These are phyloP conservation scores for Alternaria sp. DNA, from an alignment of 2,329 filamentous ascomycete species.

Conservation along the genomic window DNA sequence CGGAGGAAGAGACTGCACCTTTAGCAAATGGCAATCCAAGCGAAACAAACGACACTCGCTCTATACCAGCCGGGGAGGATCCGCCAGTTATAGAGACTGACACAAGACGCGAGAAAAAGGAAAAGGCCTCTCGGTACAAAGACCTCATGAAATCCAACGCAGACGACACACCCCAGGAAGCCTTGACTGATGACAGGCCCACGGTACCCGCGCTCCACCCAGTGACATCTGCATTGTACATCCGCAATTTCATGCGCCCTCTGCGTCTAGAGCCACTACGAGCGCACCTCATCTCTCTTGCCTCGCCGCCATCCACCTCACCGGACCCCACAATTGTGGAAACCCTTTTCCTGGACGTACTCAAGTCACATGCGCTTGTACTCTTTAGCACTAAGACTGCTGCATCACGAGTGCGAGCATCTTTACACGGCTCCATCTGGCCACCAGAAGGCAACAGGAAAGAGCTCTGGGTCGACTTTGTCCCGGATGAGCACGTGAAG, in stretches of 20 bases:
- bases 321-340: slow-evolving; percentile 63
- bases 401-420: slow-evolving; percentile 76
- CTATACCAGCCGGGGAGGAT: slow-evolving; percentile 1
- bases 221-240: slow-evolving; percentile 68
- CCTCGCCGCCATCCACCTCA: slow-evolving; percentile 62
- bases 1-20: slow-evolving; percentile 25
- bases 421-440: slow-evolving; percentile 81
- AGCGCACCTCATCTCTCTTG: slow-evolving; percentile 72
- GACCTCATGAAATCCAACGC: slow-evolving; percentile 34
- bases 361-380: slow-evolving; percentile 87
- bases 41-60: slow-evolving; percentile 2
- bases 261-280: slow-evolving; percentile 72
- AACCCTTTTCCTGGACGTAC: slow-evolving; percentile 79
- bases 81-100: slow-evolving; percentile 10
- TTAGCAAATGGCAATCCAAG: slow-evolving; percentile 8
- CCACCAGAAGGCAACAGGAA: slow-evolving; percentile 86
- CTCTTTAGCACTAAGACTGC: slow-evolving; percentile 71
- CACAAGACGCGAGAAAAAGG: slow-evolving; percentile 30
- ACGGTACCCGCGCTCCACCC: slow-evolving; percentile 50
- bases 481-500: slow-evolving; percentile 74
- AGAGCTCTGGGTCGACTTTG: slow-evolving; percentile 85
- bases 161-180: slow-evolving; percentile 15
- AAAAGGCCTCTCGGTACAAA: slow-evolving; percentile 44
- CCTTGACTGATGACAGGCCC: slow-evolving; percentile 37
- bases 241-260: slow-evolving; percentile 88